Evolutionary conservation across 805 yeast species (phyloP).

Genomic region (Candida dajiaensis): DNA sequence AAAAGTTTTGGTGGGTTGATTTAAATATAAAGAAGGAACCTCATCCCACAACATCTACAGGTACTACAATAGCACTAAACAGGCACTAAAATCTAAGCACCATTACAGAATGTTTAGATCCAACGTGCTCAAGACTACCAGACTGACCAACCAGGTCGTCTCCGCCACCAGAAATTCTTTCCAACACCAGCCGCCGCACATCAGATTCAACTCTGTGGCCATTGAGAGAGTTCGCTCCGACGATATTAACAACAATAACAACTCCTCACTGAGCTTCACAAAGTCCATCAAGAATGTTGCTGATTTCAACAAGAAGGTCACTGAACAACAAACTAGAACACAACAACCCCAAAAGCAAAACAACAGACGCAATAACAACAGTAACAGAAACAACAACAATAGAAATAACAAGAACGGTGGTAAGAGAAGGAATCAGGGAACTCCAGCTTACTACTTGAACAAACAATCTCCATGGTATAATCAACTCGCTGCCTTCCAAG

Average conservation of each 20-base stretch:
- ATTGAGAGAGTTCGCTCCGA: constrained; percentile 25
- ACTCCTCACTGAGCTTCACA: constrained; percentile 15
- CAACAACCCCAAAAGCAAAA: neutral
- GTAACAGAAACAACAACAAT: constrained; percentile 1
- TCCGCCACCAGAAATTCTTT: constrained; percentile 32
- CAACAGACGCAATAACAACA: neutral
- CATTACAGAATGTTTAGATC: constrained; percentile 19
- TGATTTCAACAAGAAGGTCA: constrained; percentile 13
- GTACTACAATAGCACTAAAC: no score
- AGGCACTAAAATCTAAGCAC: neutral
- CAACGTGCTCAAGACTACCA: constrained; percentile 27
- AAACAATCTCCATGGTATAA: constrained; percentile 40
- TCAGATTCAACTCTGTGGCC: constrained; percentile 31
- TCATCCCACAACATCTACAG: no score
- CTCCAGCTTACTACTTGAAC: constrained; percentile 9
- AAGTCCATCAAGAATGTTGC: constrained; percentile 28
- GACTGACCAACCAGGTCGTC: constrained; percentile 34
- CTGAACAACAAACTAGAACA: neutral
- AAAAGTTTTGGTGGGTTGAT: neutral
- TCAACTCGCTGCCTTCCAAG: constrained; percentile 48
- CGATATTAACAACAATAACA: constrained; percentile 19
- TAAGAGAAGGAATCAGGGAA: constrained; percentile 12
- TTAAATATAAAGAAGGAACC: neutral
- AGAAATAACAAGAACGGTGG: constrained; percentile 12
- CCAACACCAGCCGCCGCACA: constrained; percentile 25